Percentiles rank a stretch among this genome's conserved stretches.
Evolutionary conservation across 2,329 filamentous ascomycete species (phyloP).

Genomic region (Aspergillus unguis): DNA sequence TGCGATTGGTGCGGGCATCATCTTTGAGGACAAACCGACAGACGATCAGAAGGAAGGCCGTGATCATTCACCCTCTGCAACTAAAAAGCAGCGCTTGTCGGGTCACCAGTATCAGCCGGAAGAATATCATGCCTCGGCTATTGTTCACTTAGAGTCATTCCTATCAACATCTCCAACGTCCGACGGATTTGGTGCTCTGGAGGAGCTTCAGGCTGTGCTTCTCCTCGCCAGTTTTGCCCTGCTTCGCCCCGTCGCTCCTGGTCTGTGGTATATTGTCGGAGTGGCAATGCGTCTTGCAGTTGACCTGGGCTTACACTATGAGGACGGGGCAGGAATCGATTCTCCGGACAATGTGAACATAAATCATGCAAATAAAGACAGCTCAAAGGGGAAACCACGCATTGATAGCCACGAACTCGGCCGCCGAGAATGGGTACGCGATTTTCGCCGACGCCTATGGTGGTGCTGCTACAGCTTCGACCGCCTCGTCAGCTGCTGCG

Average conservation of each 20-base stretch:
- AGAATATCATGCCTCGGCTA: conserved; percentile 93
- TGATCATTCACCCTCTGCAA: conserved; percentile 26
- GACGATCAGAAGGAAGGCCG: conserved; percentile 23
- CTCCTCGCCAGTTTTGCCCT: conserved; percentile 88
- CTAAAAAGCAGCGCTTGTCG: conserved; percentile 53
- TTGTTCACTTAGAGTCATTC: conserved; percentile 85
- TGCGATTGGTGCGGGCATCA: conserved; percentile 90
- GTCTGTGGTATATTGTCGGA: conserved; percentile 95
- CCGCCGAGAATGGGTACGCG: conserved; percentile 76
- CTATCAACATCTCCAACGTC: conserved; percentile 62
- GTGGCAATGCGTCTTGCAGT: conserved; percentile 87
- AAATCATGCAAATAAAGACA: conserved; percentile 15
- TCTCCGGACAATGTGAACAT: conserved; percentile 41
- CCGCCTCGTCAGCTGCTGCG: conserved; percentile 89
- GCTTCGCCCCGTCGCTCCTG: conserved; percentile 84
- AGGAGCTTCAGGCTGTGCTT: conserved; percentile 90
- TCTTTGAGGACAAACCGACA: conserved; percentile 57
- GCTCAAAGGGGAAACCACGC: conserved; percentile 29
- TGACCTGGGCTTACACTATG: conserved; percentile 87
- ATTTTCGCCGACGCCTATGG: conserved; percentile 83
- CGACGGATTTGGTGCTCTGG: conserved; percentile 75
- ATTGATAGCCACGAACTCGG: conserved; percentile 58
- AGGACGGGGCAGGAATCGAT: conserved; percentile 71
- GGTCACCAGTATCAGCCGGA: conserved; percentile 74
- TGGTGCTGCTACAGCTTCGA: conserved; percentile 97